Conservation (phyloP, 768 basidiomycete species). For the Mycena galericulata region DNA sequence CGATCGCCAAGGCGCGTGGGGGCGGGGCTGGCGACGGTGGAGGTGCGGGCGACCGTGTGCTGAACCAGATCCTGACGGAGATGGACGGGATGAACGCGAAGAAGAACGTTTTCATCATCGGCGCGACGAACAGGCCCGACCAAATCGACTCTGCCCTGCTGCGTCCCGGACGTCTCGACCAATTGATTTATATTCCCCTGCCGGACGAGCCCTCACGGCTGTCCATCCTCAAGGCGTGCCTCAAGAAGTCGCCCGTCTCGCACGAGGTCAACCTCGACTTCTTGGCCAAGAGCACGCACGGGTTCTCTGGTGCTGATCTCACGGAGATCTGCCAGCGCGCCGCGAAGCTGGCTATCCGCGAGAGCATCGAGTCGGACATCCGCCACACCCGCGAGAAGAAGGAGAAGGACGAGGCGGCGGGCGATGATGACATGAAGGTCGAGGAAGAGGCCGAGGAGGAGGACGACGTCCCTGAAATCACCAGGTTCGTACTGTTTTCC, state of each 20-base stretch:
- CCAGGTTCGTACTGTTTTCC: slow-evolving; percentile 59
- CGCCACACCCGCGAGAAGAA: slow-evolving; percentile 79
- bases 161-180: slow-evolving; percentile 98
- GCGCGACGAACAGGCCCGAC: slow-evolving; percentile 95
- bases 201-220: slow-evolving; percentile 94
- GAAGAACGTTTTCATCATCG: slow-evolving; percentile 99
- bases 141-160: slow-evolving; percentile 94
- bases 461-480: slow-evolving; percentile 89
- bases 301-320: slow-evolving; percentile 97
- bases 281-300: slow-evolving; percentile 93
- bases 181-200: slow-evolving; percentile 98
- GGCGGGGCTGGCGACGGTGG: slow-evolving; percentile 90
- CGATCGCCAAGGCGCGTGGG: slow-evolving; percentile 97
- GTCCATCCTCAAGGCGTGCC: slow-evolving; percentile 89
- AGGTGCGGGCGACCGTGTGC: slow-evolving; percentile 96
- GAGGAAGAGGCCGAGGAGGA: slow-evolving; percentile 70
- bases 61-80: slow-evolving; percentile 97
- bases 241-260: slow-evolving; percentile 94
- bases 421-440: slow-evolving; percentile 76
- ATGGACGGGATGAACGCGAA: slow-evolving; percentile 99
- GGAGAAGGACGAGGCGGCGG: slow-evolving; percentile 81
- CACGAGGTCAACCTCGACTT: slow-evolving; percentile 84
- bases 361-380: slow-evolving; percentile 94
- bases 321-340: slow-evolving; percentile 99
- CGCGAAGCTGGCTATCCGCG: slow-evolving; percentile 95